These are phyloP conservation scores for Erythrobasidium yunnanense DNA, from an alignment of 768 basidiomycete species.

Conservation along the genomic window DNA sequence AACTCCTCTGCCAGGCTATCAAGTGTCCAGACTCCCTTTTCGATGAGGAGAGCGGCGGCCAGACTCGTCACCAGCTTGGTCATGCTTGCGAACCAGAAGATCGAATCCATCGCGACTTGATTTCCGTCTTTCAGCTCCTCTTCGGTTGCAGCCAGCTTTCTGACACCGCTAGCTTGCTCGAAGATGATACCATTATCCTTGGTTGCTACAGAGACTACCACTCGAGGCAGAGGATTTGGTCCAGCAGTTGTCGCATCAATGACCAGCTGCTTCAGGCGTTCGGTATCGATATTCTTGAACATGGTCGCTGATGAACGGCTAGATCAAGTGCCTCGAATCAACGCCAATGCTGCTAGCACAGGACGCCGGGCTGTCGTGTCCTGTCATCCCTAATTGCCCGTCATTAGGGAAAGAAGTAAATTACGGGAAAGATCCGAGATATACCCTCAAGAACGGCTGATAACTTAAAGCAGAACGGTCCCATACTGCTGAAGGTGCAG, in stretches of 20 bases:
- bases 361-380: not conserved
- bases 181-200: constrained; percentile 3
- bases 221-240: not conserved
- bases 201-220: not conserved
- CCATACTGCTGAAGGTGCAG: too few relatives aligned
- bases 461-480: too few relatives aligned
- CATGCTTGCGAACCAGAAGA: constrained; percentile 21
- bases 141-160: constrained; percentile 28
- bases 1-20: constrained; percentile 4
- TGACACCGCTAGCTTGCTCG: constrained; percentile 21
- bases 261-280: not conserved
- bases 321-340: not conserved
- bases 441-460: too few relatives aligned
- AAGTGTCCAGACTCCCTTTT: constrained; percentile 4
- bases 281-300: not conserved
- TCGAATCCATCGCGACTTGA: constrained; percentile 1
- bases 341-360: not conserved
- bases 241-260: not conserved
- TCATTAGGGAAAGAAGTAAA: too few relatives aligned
- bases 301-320: not conserved
- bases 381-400: not conserved
- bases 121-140: constrained; percentile 23
- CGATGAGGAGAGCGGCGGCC: constrained; percentile 14
- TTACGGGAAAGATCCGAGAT: too few relatives aligned
- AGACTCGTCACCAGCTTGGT: constrained; percentile 22